phyloP scores from a whole-genome alignment of 2,329 filamentous ascomycete species.

The Beauveria scarabaeidicola region DNA sequence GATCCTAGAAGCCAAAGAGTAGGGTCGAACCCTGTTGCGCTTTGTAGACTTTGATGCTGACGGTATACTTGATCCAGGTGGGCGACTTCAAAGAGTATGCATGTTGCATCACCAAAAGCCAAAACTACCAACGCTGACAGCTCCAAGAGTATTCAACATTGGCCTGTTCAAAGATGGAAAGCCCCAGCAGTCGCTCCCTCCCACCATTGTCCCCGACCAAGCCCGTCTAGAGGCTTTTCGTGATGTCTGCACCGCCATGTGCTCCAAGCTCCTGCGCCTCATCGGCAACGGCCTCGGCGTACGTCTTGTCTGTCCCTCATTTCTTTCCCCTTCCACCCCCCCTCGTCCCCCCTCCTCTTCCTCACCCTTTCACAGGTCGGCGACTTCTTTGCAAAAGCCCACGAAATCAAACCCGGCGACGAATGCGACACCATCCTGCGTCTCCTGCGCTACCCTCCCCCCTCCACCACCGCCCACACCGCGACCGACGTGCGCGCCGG shows the following conservation, averaged over 20 bases:
- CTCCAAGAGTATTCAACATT: constrained; percentile 72
- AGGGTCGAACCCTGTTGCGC: constrained; percentile 17
- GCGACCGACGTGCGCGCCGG: constrained; percentile 69
- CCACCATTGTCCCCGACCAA: constrained; percentile 51
- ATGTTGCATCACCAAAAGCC: background rate
- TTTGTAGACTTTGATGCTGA: background rate
- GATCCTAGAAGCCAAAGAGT: constrained; percentile 77
- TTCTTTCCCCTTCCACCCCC: constrained; percentile 1
- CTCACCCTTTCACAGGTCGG: constrained; percentile 26
- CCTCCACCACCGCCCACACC: constrained; percentile 33
- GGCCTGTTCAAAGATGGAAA: constrained; percentile 63
- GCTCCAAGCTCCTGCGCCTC: constrained; percentile 62
- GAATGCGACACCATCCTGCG: constrained; percentile 53
- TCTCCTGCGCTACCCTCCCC: constrained; percentile 63
- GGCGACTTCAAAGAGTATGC: constrained; percentile 83
- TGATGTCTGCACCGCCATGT: constrained; percentile 62
- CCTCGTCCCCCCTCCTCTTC: background rate
- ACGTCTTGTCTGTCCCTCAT: constrained; percentile 16
- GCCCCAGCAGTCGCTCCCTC: constrained; percentile 69
- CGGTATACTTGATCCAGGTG: constrained; percentile 35
- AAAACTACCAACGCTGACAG: constrained; percentile 26
- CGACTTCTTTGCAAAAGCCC: constrained; percentile 47
- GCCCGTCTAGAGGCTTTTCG: constrained; percentile 58
- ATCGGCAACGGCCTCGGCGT: constrained; percentile 71
- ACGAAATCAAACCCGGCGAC: constrained; percentile 34